phyloP scores from a whole-genome alignment of 495 filamentous ascomycete species.

The Neurospora terricola region DNA sequence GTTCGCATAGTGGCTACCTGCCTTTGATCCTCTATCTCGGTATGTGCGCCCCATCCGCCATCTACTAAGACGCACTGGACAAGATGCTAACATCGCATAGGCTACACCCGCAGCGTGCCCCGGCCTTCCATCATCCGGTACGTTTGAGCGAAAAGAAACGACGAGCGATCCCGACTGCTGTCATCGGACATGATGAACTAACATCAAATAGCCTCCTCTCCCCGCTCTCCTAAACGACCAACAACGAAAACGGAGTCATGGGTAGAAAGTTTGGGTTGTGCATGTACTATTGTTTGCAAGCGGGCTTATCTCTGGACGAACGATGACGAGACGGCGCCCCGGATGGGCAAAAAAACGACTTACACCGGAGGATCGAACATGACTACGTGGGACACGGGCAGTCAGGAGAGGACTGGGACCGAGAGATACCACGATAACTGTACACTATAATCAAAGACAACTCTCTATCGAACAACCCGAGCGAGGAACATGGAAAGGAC shows the following conservation, averaged over 20 bases:
- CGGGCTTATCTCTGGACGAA: background rate
- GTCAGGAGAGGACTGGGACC: background rate
- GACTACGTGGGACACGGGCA: background rate
- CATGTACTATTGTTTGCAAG: conserved; percentile 10
- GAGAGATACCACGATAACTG: conserved; percentile 9
- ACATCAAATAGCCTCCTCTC: conserved; percentile 52
- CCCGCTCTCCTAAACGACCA: conserved; percentile 47
- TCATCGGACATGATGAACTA: background rate
- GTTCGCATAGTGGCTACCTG: conserved; percentile 68
- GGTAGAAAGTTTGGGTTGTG: conserved; percentile 6
- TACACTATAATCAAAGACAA: conserved; percentile 19
- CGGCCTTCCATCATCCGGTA: conserved; percentile 91
- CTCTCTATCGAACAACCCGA: background rate
- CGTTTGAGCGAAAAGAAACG: conserved; percentile 3
- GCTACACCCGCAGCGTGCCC: conserved; percentile 89
- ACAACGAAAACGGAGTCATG: background rate
- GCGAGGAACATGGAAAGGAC: background rate
- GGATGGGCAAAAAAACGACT: background rate
- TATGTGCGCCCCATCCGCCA: conserved; percentile 34
- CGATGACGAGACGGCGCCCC: background rate
- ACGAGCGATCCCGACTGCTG: background rate
- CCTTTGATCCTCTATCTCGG: conserved; percentile 95
- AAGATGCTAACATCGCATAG: conserved; percentile 37
- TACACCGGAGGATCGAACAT: background rate
- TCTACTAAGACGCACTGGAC: background rate